Percentiles rank a stretch among this genome's conserved stretches.
Evolutionary conservation across 2,329 filamentous ascomycete species (phyloP).

Genomic region (Pseudogymnoascus sp.): DNA sequence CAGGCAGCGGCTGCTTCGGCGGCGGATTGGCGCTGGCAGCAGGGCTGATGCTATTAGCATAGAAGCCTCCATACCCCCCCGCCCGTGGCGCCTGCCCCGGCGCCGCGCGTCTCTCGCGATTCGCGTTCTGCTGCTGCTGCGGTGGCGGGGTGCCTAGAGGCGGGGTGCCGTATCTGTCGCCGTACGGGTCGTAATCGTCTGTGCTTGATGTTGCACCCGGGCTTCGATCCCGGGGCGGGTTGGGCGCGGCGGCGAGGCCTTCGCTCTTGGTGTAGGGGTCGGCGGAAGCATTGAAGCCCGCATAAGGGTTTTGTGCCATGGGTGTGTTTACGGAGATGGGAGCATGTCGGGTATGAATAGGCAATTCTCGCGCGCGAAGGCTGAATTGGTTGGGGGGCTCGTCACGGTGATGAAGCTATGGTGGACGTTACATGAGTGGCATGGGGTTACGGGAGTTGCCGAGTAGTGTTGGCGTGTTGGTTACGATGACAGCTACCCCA

Average conservation of each 20-base stretch:
- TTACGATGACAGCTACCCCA: neutral
- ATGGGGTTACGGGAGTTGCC: slow-evolving; percentile 4
- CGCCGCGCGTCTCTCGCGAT: slow-evolving; percentile 23
- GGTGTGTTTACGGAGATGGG: neutral
- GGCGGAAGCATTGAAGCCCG: slow-evolving; percentile 21
- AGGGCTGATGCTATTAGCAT: slow-evolving; percentile 11
- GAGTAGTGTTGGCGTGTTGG: neutral
- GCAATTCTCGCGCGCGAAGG: neutral
- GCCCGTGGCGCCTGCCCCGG: neutral
- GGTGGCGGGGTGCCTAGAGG: slow-evolving; percentile 18
- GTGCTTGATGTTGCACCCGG: slow-evolving; percentile 13
- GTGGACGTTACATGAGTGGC: neutral
- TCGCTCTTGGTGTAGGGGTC: slow-evolving; percentile 25
- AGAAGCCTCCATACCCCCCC: slow-evolving; percentile 14
- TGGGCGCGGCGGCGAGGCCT: slow-evolving; percentile 20
- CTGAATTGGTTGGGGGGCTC: neutral
- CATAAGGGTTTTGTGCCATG: slow-evolving; percentile 29
- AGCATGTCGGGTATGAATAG: neutral
- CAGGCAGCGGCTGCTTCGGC: neutral
- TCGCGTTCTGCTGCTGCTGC: slow-evolving; percentile 22
- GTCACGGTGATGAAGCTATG: neutral
- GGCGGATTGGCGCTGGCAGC: neutral
- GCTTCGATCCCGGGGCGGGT: slow-evolving; percentile 9
- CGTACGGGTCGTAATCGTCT: slow-evolving; percentile 28
- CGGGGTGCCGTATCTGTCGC: slow-evolving; percentile 24